Evolutionary conservation across 2,329 filamentous ascomycete genomes (phyloP).

Genomic region (Scedosporium aurantiacum): DNA sequence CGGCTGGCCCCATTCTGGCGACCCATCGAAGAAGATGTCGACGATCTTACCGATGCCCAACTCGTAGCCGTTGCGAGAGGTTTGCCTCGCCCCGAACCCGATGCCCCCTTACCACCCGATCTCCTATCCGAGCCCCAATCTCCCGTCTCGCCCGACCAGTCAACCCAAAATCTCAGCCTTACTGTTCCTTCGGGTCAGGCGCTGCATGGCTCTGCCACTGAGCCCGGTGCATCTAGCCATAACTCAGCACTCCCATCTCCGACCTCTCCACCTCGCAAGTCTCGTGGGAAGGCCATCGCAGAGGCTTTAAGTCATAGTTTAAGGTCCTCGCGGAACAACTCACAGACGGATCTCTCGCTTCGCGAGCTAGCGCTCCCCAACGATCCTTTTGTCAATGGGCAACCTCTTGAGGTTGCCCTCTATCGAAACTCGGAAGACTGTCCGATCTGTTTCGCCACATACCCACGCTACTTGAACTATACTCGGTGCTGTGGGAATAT

Average conservation of each 20-base stretch:
- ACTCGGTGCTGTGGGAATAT: conserved; percentile 92
- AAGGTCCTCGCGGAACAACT: conserved; percentile 53
- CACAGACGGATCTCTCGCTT: conserved; percentile 59
- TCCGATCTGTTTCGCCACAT: conserved; percentile 93
- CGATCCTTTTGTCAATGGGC: conserved; percentile 88
- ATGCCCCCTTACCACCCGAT: conserved; percentile 67
- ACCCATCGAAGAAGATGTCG: conserved; percentile 78
- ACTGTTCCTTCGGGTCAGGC: conserved; percentile 70
- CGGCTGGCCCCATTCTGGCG: conserved; percentile 91
- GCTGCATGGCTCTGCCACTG: conserved; percentile 30
- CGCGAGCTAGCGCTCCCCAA: conserved; percentile 70
- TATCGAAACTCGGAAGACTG: conserved; percentile 90
- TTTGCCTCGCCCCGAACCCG: conserved; percentile 70
- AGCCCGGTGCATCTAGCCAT: conserved; percentile 67
- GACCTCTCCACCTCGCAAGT: conserved; percentile 35
- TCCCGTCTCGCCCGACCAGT: conserved; percentile 35
- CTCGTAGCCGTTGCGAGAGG: conserved; percentile 84
- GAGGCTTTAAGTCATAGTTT: conserved; percentile 57
- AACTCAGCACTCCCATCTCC: conserved; percentile 45
- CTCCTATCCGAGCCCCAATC: conserved; percentile 37
- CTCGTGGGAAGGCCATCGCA: conserved; percentile 79
- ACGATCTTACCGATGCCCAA: conserved; percentile 88
- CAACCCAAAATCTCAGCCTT: conserved; percentile 51
- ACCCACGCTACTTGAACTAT: conserved; percentile 86
- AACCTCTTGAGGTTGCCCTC: conserved; percentile 80